Base-by-base conservation (phyloP, 345 rosid genomes). In the Erysimum cheiranthoides region DNA sequence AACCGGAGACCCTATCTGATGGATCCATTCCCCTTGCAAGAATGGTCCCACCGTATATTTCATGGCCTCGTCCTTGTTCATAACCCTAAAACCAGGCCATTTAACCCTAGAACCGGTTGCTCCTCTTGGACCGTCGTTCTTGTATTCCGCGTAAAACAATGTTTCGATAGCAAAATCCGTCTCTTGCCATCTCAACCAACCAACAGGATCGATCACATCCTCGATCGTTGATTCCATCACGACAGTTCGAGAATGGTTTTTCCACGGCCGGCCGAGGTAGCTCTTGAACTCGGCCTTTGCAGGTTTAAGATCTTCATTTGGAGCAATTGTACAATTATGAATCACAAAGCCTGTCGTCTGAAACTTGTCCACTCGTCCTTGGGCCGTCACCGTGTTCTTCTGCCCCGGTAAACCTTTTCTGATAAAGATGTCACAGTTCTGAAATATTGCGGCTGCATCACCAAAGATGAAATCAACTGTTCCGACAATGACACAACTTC, bases 381-480 rank as follows among this genome's bases (percentile, higher is more conserved):
- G 96, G 0, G 93, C 90, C 1, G 93, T 87, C 17, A 94, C 81
- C 4, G 82, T 81, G 82, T 83, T 90, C 73, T 84, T 76, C 62
- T 94, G 90, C 35, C 81, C 83, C 1, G 69, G 76, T 39, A 76
- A 31, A 3, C 93, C 92, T 77, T 89, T 94, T 70, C 91, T 76
- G 16, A 88, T 76, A 4, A 73, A 53, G 40, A 94, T 84, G 63
- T 69, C 61, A 64, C 96, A 92, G 83, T 90, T 92, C 63, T 94
- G 98, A 66, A 94, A 86, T 45, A 94, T 40, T 0, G 91, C 92
- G 0, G 95, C 76, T 0, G 98, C 96, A 14, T 94, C 98, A 0
- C 98, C 98, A 5, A 94, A 92, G 59, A 94, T 90, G 84, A 94
- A 90, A 53, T 94, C 98, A 2, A 89, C 58, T 0, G 96, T 92